These are phyloP conservation scores for Russula sp. DNA, from an alignment of 768 basidiomycete species.

Conservation along the genomic window DNA sequence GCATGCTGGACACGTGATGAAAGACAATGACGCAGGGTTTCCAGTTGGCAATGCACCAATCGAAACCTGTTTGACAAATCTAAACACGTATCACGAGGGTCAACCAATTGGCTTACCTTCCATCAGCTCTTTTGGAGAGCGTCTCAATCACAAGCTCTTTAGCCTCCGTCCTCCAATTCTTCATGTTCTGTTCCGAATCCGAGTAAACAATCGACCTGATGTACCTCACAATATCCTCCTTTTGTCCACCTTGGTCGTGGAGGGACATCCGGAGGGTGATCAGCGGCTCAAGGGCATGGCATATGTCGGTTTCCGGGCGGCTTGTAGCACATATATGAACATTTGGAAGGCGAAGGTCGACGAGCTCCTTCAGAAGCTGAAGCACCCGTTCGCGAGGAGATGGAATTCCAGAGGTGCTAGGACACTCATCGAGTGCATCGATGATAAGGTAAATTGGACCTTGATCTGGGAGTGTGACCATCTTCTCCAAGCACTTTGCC, in stretches of 20 bases:
- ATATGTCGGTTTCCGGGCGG: not conserved
- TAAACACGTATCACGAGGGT: too few species aligned
- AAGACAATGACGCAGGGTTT: too few species aligned
- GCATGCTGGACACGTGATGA: too few species aligned
- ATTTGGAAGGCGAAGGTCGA: not conserved
- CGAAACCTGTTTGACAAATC: too few species aligned
- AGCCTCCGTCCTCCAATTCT: not conserved
- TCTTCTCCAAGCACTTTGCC: not conserved
- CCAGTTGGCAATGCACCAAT: too few species aligned
- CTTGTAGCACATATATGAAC: not conserved
- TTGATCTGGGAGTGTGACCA: not conserved
- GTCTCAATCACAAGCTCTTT: not conserved
- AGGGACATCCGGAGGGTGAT: not conserved
- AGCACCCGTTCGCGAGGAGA: not conserved
- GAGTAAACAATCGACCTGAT: not conserved
- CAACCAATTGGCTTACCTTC: too few species aligned
- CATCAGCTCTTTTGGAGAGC: not conserved
- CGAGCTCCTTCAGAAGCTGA: not conserved
- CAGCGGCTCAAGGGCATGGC: not conserved
- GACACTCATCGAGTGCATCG: constrained; percentile 1
- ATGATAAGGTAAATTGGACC: not conserved
- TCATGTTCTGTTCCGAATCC: not conserved
- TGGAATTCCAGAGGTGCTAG: not conserved
- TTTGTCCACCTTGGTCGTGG: not conserved
- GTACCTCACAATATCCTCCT: not conserved